Evolutionary conservation across 2,329 filamentous ascomycete genomes (phyloP).

Genomic region (Fusarium anguioides): DNA sequence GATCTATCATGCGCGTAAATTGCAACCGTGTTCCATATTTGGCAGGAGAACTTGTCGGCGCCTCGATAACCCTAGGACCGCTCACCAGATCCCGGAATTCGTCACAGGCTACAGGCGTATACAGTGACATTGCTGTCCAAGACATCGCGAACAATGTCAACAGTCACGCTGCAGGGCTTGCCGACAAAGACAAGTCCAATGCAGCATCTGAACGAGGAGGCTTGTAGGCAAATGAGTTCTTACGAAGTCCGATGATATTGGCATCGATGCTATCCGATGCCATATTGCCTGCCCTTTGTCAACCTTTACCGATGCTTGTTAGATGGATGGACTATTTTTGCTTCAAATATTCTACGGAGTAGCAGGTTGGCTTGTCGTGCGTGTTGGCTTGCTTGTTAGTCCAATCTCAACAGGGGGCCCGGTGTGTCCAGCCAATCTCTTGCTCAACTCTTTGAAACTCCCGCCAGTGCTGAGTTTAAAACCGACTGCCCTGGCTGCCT

Average conservation of each 20-base stretch:
- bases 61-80: slow-evolving; percentile 1
- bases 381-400: slow-evolving; percentile 5
- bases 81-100: background rate
- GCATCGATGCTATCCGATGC: background rate
- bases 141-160: background rate
- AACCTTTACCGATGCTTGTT: background rate
- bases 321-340: slow-evolving; percentile 4
- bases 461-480: background rate
- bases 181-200: background rate
- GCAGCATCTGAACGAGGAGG: background rate
- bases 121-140: background rate
- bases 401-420: background rate
- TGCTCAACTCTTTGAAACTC: slow-evolving; percentile 14
- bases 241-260: background rate
- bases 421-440: slow-evolving; percentile 17
- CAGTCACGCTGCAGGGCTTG: background rate
- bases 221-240: background rate
- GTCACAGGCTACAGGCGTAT: slow-evolving; percentile 1
- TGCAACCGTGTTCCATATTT: slow-evolving; percentile 1
- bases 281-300: background rate
- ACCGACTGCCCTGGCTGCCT: background rate
- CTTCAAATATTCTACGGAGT: slow-evolving; percentile 14
- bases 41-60: slow-evolving; percentile 10
- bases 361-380: background rate
- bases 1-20: slow-evolving; percentile 22